These are phyloP conservation scores for Sesbania bispinosa DNA, from an alignment of 306 rosid genomes.

Conservation along the genomic window DNA sequence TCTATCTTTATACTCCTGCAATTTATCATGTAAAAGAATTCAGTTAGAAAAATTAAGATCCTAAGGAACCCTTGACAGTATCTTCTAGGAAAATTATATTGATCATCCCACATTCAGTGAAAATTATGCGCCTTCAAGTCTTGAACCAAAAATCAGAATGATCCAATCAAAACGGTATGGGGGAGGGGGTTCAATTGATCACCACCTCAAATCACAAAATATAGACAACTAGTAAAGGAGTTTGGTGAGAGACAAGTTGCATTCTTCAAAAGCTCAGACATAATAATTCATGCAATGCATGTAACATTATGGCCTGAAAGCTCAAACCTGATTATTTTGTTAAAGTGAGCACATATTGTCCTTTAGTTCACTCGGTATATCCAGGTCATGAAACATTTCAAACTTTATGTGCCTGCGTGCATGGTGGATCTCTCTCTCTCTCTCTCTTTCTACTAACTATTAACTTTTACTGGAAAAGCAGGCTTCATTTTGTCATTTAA, in stretches of 20 bases:
- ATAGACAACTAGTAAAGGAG: background rate
- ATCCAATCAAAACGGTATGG: background rate
- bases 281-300: background rate
- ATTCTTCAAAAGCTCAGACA: background rate
- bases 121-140: background rate
- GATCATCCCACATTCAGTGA: background rate
- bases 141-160: slow-evolving; percentile 2
- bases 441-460: background rate
- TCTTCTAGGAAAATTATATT: background rate
- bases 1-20: slow-evolving; percentile 77
- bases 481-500: background rate
- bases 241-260: background rate
- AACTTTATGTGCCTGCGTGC: background rate
- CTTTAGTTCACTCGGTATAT: too few species aligned
- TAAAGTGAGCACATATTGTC: background rate
- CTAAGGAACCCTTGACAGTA: background rate
- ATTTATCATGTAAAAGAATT: background rate
- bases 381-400: background rate
- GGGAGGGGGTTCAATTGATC: too few species aligned
- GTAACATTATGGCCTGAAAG: background rate
- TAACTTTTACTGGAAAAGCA: background rate
- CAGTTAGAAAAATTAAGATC: background rate
- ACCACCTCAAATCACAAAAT: too few species aligned
- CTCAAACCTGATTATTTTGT: background rate
- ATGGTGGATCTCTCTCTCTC: background rate